Base-by-base conservation (phyloP, 352 stramenopile genomes). In the Thalassiosira sp. region DNA sequence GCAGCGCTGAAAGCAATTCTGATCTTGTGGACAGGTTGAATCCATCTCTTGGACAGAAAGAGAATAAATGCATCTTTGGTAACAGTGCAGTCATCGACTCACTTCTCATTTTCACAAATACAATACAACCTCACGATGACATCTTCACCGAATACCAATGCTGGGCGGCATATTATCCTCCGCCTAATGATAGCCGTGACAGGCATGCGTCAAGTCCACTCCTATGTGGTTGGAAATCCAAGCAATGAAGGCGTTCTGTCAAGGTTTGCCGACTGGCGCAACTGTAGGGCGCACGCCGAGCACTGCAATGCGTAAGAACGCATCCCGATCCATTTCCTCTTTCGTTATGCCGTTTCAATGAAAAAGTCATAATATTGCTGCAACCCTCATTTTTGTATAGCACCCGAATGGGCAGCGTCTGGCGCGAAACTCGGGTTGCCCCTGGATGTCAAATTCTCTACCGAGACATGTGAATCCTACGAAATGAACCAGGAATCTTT, bases 401-500 rank as follows among this genome's bases (percentile, higher is more conserved):
- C 61, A 16, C 28, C 31, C 11, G 75, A 84, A 31, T 84, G 75
- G 75, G 75, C 75, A 11, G 69, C 68, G n/a, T 76, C 61, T 8
- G 75, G 75, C 0, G 75, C 75, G 8, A 79, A 75, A 46, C 70
- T 84, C 13, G 69, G 68, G 0, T 51, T 84, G 7, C 24, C 51
- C 1, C 37, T 84, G 20, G 51, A 84, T n/a, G 43, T 84, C 11
- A 31, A 74, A 61, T 80, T 84, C 56, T 67, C 18, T 8, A 42
- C 61, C 5, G 53, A 79, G 13, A 18, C 18, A n/a, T 67, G 56
- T 28, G 28, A 58, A 24, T 15, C 2, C 35, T 72, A 68, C 42
- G 57, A 76, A 33, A 75, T 79, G 61, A 72, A 25, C 48, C 57
- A 83, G 43, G 75, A 84, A 16, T n/a, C 35, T 2, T 56, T 84